These are phyloP conservation scores for Purpureocillium takamizusanense DNA, from an alignment of 2,329 filamentous ascomycete species.

Conservation along the genomic window DNA sequence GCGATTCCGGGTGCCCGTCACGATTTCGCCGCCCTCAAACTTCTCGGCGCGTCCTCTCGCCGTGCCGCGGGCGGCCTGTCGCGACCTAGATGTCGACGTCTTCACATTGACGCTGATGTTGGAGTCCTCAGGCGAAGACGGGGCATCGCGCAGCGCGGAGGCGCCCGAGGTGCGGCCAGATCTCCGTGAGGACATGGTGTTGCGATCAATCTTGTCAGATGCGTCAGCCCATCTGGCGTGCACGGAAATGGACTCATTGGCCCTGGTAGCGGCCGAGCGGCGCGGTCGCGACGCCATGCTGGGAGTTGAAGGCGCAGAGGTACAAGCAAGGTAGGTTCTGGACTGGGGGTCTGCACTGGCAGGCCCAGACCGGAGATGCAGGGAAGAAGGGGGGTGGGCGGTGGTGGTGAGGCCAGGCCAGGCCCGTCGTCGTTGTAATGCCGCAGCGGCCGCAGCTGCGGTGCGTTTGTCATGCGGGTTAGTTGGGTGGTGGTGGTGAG, in stretches of 20 bases:
- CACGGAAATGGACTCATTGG: slow-evolving; percentile 32
- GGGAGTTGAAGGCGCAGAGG: not conserved
- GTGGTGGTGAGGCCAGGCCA: too few species aligned
- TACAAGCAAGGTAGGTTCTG: not conserved
- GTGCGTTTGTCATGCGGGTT: too few species aligned
- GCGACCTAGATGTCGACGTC: slow-evolving; percentile 40
- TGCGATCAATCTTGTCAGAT: slow-evolving; percentile 23
- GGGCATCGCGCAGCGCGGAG: slow-evolving; percentile 33
- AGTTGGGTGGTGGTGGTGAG: not conserved
- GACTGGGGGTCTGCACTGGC: too few species aligned
- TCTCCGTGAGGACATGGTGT: slow-evolving; percentile 43
- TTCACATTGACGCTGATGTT: slow-evolving; percentile 39
- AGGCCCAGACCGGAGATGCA: too few species aligned
- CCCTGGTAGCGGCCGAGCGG: slow-evolving; percentile 32
- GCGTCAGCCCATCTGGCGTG: slow-evolving; percentile 32
- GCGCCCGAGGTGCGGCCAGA: slow-evolving; percentile 36
- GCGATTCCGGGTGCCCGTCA: slow-evolving; percentile 42
- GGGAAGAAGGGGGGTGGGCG: too few species aligned
- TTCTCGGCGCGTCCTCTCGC: slow-evolving; percentile 24
- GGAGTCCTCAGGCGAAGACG: slow-evolving; percentile 39
- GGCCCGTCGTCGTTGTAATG: too few species aligned
- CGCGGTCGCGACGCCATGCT: slow-evolving; percentile 40
- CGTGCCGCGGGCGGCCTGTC: slow-evolving; percentile 36
- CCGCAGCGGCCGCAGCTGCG: too few species aligned
- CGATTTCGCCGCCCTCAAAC: slow-evolving; percentile 36